These are phyloP conservation scores for Wickerhamiella shivajii DNA, from an alignment of 805 yeast genomes.

Conservation along the genomic window DNA sequence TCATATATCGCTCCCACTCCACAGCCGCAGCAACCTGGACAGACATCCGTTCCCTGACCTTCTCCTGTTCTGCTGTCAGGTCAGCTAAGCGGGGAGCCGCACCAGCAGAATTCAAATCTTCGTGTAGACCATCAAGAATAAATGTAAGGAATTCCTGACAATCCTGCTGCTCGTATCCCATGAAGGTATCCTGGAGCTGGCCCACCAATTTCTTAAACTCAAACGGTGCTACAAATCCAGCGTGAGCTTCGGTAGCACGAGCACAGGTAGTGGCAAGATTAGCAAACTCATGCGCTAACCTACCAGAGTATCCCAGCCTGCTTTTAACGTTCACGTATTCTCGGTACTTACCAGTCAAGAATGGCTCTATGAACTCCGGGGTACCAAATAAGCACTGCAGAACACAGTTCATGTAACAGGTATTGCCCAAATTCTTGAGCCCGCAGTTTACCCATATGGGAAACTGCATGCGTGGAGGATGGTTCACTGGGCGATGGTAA, in stretches of 20 bases:
- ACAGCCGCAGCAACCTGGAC: constrained; percentile 69
- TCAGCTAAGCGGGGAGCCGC: constrained; percentile 38
- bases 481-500: neutral
- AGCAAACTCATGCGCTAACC: constrained; percentile 55
- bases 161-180: constrained; percentile 65
- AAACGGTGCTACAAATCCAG: constrained; percentile 37
- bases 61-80: constrained; percentile 58
- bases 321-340: constrained; percentile 59
- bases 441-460: constrained; percentile 35
- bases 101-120: constrained; percentile 62
- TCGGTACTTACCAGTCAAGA: constrained; percentile 44
- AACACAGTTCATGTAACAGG: constrained; percentile 85
- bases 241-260: constrained; percentile 20
- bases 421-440: constrained; percentile 67
- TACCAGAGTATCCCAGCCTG: constrained; percentile 67
- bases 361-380: constrained; percentile 45
- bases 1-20: constrained; percentile 83
- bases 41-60: constrained; percentile 53
- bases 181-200: constrained; percentile 46
- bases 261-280: constrained; percentile 41
- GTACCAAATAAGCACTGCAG: constrained; percentile 77
- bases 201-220: constrained; percentile 58
- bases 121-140: constrained; percentile 63
- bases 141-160: constrained; percentile 71
- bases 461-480: constrained; percentile 5